phyloP scores from a whole-genome alignment of 306 rosid species.

The Abrus pulchellus region DNA sequence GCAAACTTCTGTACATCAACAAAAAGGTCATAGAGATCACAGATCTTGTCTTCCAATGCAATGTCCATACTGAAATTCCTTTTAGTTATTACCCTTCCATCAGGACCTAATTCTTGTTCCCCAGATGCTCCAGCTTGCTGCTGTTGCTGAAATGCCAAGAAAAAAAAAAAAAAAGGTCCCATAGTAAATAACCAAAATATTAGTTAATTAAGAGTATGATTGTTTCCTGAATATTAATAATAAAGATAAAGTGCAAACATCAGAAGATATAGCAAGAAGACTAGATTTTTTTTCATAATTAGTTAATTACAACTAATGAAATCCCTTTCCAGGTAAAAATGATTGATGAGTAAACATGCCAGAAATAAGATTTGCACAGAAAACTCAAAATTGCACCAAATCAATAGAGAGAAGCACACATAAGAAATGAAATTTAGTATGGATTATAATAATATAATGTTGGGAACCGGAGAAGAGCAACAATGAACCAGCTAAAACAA shows the following conservation, averaged over 20 bases:
- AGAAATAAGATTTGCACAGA: conserved; percentile 27
- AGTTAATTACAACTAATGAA: conserved; percentile 29
- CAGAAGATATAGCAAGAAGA: conserved; percentile 25
- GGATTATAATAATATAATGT: neutral
- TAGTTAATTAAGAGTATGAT: neutral
- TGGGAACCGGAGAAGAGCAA: conserved; percentile 13
- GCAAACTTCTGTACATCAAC: conserved; percentile 76
- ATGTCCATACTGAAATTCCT: conserved; percentile 75
- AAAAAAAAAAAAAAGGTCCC: conserved; percentile 40
- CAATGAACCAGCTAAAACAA: conserved; percentile 39
- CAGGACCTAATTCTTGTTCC: conserved; percentile 68
- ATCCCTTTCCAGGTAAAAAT: conserved; percentile 32
- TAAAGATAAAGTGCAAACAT: conserved; percentile 29
- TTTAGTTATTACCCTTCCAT: conserved; percentile 68
- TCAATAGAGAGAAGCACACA: conserved; percentile 29
- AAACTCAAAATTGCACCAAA: conserved; percentile 39
- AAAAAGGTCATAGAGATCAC: conserved; percentile 97
- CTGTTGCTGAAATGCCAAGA: conserved; percentile 66
- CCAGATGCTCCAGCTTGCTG: conserved; percentile 72
- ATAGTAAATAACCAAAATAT: conserved; percentile 35
- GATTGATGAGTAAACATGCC: conserved; percentile 19
- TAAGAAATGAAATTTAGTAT: neutral
- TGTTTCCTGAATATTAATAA: conserved; percentile 11
- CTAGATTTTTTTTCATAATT: conserved; percentile 14
- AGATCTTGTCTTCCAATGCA: conserved; percentile 91